Conservation (phyloP, 2,329 filamentous ascomycete species). For the Cladosporium velox region DNA sequence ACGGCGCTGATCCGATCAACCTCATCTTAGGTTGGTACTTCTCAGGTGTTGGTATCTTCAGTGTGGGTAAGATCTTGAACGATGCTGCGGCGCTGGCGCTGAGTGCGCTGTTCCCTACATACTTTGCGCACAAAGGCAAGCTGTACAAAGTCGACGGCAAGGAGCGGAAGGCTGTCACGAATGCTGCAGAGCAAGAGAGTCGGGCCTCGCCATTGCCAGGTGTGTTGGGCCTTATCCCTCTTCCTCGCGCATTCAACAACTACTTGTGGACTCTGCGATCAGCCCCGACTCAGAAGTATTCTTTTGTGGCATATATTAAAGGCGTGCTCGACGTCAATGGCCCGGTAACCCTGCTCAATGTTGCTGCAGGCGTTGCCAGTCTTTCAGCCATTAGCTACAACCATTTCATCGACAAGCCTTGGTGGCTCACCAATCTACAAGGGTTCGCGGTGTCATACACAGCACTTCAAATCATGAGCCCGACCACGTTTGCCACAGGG, state of each 20-base stretch:
- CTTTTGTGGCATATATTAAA: constrained; percentile 56
- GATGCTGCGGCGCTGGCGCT: constrained; percentile 67
- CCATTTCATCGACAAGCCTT: constrained; percentile 60
- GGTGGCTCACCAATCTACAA: constrained; percentile 80
- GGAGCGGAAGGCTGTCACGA: constrained; percentile 37
- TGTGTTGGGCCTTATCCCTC: constrained; percentile 48
- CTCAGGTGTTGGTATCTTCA: constrained; percentile 74
- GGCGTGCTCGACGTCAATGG: constrained; percentile 43
- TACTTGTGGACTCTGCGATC: constrained; percentile 54
- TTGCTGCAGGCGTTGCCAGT: constrained; percentile 59
- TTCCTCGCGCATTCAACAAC: constrained; percentile 41
- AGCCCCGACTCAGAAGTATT: constrained; percentile 53
- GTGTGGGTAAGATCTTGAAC: constrained; percentile 71
- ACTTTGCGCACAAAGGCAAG: constrained; percentile 59
- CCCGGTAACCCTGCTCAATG: constrained; percentile 55
- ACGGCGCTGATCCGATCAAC: constrained; percentile 80
- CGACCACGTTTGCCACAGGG: constrained; percentile 82
- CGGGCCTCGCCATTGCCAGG: constrained; percentile 55
- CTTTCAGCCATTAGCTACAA: constrained; percentile 65
- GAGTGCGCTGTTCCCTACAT: constrained; percentile 71
- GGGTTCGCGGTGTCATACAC: constrained; percentile 86
- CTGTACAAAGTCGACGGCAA: constrained; percentile 51
- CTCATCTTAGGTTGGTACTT: constrained; percentile 83
- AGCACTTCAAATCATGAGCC: constrained; percentile 79
- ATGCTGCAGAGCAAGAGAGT: constrained; percentile 8